Evolutionary conservation across 257 asterid genomes (phyloP).

Genomic region (Solanum raphanifolium): DNA sequence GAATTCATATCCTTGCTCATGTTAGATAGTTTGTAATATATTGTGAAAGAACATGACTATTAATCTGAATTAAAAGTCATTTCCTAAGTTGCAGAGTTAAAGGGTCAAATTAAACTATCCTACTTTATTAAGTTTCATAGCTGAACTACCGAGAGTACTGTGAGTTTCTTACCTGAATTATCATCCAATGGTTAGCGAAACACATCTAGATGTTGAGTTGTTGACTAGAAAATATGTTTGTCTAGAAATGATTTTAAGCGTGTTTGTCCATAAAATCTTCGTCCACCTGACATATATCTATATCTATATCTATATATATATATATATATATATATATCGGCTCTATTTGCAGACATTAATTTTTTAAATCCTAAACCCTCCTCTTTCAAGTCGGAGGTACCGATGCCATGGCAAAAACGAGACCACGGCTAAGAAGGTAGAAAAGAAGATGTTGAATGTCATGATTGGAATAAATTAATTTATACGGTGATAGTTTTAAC

Average conservation of each 20-base stretch:
- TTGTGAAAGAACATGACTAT: neutral
- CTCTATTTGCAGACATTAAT: neutral
- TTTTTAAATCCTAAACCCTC: no score
- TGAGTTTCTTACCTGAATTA: neutral
- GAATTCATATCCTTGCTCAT: neutral
- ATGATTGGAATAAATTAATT: no score
- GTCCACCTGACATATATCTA: no score
- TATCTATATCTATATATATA: no score
- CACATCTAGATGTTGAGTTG: neutral
- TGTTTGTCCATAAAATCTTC: neutral
- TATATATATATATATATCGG: no score
- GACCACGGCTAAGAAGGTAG: no score
- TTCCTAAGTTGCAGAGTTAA: neutral
- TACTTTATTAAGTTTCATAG: no score
- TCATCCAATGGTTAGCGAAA: rapidly evolving
- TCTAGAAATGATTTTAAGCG: neutral
- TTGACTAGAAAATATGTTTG: neutral
- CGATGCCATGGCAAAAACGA: neutral
- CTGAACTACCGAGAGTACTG: neutral
- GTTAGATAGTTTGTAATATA: neutral
- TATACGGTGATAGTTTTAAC: no score
- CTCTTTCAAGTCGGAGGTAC: no score
- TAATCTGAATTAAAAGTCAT: neutral
- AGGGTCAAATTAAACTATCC: no score
- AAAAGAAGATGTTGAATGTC: no score